Evolutionary conservation across 176 grass and related monocot species (phyloP).

Genomic region (Carex scoparia): DNA sequence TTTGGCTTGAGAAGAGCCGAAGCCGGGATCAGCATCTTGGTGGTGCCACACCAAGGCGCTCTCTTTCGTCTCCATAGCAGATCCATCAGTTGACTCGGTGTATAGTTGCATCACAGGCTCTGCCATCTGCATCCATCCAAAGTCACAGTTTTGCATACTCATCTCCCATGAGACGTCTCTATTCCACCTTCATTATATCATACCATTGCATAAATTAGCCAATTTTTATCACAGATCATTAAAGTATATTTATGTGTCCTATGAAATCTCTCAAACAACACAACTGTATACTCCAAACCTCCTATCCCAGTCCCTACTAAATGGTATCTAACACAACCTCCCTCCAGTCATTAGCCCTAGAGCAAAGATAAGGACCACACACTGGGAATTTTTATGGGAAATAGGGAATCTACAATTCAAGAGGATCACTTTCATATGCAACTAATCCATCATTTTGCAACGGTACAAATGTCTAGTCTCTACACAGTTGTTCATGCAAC

Average conservation of each 20-base stretch:
- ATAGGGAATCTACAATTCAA: background rate
- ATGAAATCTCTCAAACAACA: background rate
- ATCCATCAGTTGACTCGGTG: slow-evolving; percentile 92
- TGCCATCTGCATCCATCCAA: slow-evolving; percentile 94
- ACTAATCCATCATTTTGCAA: background rate
- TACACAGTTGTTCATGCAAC: background rate
- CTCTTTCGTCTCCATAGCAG: slow-evolving; percentile 74
- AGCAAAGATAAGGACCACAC: background rate
- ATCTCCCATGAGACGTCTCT: slow-evolving; percentile 68
- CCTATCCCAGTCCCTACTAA: background rate
- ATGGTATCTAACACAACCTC: background rate
- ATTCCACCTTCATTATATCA: slow-evolving; percentile 46
- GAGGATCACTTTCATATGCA: background rate
- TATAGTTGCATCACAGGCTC: slow-evolving; percentile 95
- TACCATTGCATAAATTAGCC: slow-evolving; percentile 1
- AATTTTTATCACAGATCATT: background rate
- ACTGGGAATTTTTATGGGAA: background rate
- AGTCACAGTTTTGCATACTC: slow-evolving; percentile 45
- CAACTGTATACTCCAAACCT: background rate
- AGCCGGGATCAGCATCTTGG: slow-evolving; percentile 90
- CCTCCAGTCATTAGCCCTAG: background rate
- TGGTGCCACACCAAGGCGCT: slow-evolving; percentile 96
- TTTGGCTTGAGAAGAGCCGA: slow-evolving; percentile 90
- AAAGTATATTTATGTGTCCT: background rate
- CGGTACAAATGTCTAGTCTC: background rate